Evolutionary conservation across 441 rosid genomes (phyloP).

Genomic region (Erodium moschatum): DNA sequence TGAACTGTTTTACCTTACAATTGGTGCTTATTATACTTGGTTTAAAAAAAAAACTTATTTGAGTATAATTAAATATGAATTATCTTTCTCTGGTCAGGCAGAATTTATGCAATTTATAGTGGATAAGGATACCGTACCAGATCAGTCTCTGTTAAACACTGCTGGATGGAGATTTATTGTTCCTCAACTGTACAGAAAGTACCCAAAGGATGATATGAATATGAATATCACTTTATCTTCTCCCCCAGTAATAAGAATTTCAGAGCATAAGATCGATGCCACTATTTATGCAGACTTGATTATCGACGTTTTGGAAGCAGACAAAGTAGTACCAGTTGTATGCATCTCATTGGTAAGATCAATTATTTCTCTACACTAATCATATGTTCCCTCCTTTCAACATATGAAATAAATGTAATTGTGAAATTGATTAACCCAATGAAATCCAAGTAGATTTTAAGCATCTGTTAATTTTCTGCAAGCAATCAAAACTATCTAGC

Average conservation of each 20-base stretch:
- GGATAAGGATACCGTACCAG: slow-evolving; percentile 29
- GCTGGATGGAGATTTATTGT: slow-evolving; percentile 57
- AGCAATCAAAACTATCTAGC: no score
- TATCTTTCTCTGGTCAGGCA: slow-evolving; percentile 39
- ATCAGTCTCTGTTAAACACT: slow-evolving; percentile 57
- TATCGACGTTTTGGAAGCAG: slow-evolving; percentile 47
- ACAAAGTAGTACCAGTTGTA: slow-evolving; percentile 45
- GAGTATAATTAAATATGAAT: slow-evolving; percentile 14
- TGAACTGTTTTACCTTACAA: no score
- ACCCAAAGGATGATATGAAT: slow-evolving; percentile 52
- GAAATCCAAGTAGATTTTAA: neutral
- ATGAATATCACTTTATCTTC: slow-evolving; percentile 46
- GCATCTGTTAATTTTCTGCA: no score
- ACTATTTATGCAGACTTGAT: slow-evolving; percentile 45
- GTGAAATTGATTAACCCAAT: neutral
- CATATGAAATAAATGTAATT: neutral
- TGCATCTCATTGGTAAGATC: slow-evolving; percentile 53
- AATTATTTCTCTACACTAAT: neutral
- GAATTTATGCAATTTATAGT: slow-evolving; percentile 52
- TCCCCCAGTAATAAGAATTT: slow-evolving; percentile 48
- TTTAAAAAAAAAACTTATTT: neutral
- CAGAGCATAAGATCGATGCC: slow-evolving; percentile 33
- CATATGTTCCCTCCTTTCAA: neutral
- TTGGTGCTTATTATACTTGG: no score
- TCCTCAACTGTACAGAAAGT: slow-evolving; percentile 54